Evolutionary conservation across 495 filamentous ascomycete genomes (phyloP), one percentile per base, ranked within the genome.

Genomic region (Lophiotrema nucula): DNA sequence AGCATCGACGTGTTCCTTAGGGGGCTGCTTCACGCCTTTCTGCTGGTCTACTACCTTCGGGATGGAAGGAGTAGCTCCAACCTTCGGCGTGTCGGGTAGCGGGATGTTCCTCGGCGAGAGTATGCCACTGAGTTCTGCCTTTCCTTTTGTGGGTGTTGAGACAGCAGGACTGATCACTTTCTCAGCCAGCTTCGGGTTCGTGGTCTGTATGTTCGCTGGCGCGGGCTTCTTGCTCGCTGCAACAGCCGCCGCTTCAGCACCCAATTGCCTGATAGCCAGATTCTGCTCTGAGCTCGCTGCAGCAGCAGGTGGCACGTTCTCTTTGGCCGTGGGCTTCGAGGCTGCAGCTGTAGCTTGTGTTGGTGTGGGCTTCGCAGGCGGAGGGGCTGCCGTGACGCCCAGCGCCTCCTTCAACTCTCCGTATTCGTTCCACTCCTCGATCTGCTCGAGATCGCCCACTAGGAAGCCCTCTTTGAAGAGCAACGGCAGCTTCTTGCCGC

Each of bases 371-470:
- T 52, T 61, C 19, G 52, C 56, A 12, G 38, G 51, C 18, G 41
- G 45, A 2, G 25, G 27, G 12, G 50, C 49, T 74, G 37, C 19
- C 21, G 76, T 86, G 51, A 97, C 78, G 56, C 60, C 60, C 16
- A 63, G 47, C 15, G 88, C 82, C 70, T 93, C 82, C 70, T 93
- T 92, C 52, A 98, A 80, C 76, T 97, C 93, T 67, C 88, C 92
- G 68, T 92, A 96, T 66, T 98, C 93, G 73, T 98, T 98, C 95
- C 95, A 97, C 69, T 97, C 93, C 75, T 98, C 93, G 53, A 96
- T 81, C 68, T 97, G 82, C 54, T 95, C 89, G 22, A 96, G 77
- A 69, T 97, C 93, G 91, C 88, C 93, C 46, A 98, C 69, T 2
- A 99, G 83, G 61, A 84, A 73, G 15, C 92, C 92, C 77, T 86